Evolutionary conservation across 345 rosid genomes (phyloP).

Genomic region (Hibiscus syriacus): DNA sequence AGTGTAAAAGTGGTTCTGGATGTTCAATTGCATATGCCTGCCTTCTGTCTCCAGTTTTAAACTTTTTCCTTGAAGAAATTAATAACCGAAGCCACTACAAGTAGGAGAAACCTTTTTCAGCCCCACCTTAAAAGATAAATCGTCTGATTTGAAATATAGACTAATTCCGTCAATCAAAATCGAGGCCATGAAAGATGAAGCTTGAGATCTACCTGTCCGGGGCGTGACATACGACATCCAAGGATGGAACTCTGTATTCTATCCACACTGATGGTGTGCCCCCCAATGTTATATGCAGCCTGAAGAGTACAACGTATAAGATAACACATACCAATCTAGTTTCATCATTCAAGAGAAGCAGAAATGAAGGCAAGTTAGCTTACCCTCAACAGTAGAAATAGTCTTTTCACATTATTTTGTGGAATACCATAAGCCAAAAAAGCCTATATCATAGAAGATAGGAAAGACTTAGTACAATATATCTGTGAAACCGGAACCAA

Average conservation of each 20-base stretch:
- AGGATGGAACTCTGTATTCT: slow-evolving; percentile 69
- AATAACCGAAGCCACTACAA: slow-evolving; percentile 78
- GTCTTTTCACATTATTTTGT: slow-evolving; percentile 77
- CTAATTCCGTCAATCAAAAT: no score
- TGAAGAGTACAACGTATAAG: slow-evolving; percentile 25
- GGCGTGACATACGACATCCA: slow-evolving; percentile 86
- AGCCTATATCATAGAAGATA: slow-evolving; percentile 50
- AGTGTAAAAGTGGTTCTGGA: slow-evolving; percentile 70
- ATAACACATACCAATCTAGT: background rate
- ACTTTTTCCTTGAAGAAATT: slow-evolving; percentile 58
- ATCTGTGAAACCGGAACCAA: background rate
- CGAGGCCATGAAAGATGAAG: background rate
- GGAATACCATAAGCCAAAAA: slow-evolving; percentile 90
- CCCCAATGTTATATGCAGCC: slow-evolving; percentile 98
- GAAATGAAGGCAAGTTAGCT: background rate
- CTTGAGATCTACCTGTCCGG: slow-evolving; percentile 71
- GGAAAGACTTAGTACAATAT: slow-evolving; percentile 4
- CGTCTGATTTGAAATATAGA: no score
- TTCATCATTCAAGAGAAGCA: background rate
- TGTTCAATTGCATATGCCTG: slow-evolving; percentile 54
- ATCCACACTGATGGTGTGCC: slow-evolving; percentile 82
- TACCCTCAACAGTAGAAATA: slow-evolving; percentile 74
- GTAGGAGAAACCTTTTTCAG: slow-evolving; percentile 11
- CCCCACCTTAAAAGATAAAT: background rate
- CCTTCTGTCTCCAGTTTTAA: slow-evolving; percentile 65